Base-by-base conservation (phyloP, 2,329 filamentous ascomycete genomes). In the Claviceps sorghi region DNA sequence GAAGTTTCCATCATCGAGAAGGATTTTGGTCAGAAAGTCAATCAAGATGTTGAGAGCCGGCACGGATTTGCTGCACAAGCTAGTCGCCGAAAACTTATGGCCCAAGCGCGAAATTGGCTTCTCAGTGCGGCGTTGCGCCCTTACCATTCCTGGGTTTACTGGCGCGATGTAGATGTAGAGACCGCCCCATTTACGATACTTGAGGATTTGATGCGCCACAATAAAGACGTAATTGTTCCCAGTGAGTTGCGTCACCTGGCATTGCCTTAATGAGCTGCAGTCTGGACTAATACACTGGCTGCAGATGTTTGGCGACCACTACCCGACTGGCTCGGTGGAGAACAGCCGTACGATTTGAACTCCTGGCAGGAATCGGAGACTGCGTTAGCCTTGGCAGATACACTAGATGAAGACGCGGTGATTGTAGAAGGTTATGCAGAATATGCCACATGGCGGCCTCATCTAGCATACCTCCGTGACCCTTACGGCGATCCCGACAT, bases 281-380 rank as follows among this genome's bases (percentile, higher is more conserved):
- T 36, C 62, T 70, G 51, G 69, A n/a, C 60, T 36, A 51, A 52
- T 21, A 49, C 50, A n/a, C 30, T 42, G 3, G 22, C 21, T 21
- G 17, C 55, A 90, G 86, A 98, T 72, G 93, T 98, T 55, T 98
- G 93, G 93, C 84, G 93, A 58, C 93, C 93, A n/a, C 79, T 98
- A 48, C 93, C 93, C 7, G 93, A 98, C 68, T 98, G 93, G 93
- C 85, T 98, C 26, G 93, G 93, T 46, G 94, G 93, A 61, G 93
- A 98, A 67, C 93, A 98, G 66, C 93, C 93, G 1, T 98, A 98
- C 67, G 93, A 98, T 69, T 69, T 98, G 61, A 98, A 98, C 68
- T 97, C 91, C 17, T 98, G 93, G 93, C 93, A 98, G 68, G 93
- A 98, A 69, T 98, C 93, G 0, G 94, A 98, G 64, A 98, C 93